Evolutionary conservation across 495 filamentous ascomycete species (phyloP), one percentile per base, ranked within the genome.

Genomic region (Penicillium paradoxum): DNA sequence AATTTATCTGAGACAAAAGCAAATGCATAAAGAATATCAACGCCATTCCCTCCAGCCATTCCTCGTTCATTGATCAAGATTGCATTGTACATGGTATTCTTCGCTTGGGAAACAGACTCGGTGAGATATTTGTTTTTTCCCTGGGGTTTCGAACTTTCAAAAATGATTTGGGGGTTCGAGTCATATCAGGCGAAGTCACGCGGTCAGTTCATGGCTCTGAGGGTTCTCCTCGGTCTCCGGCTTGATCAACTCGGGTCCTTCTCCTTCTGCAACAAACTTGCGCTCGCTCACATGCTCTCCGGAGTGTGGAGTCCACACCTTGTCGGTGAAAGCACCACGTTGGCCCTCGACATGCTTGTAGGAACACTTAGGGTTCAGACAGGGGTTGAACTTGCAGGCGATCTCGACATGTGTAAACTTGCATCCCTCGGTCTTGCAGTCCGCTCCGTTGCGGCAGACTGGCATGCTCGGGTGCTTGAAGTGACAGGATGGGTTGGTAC

Each of bases 291-390:
- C 83, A 69, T 91, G 89, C 52, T 65, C 59, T 72, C 72, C 67
- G 73, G 76, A 24, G 15, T 76, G 82, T 5, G 88, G 77, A 29
- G 83, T 88, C 93, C 93, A 98, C 18, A 95, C 90, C 69, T 93
- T 96, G 70, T 96, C 89, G 34, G 83, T 75, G 70, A 89, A 90
- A n/a, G 76, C 75, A 22, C 80, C 75, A 68, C 84, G 62, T 67
- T 97, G 95, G 22, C 95, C 95, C 51, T 96, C 93, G 18, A 81
- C 84, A 68, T 99, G 93, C 68, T 91, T 91, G 78, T 89, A 97
- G 19, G 84, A 76, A 65, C 93, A 99, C 47, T 67, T 77, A 13
- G 83, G 79, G 63, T 96, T 96, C 51, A 88, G 81, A 67, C 93
- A 99, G 3, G 93, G 93, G 54, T 83, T 90, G 72, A 85, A 97